Evolutionary conservation across 768 basidiomycete species (phyloP).

Genomic region (Suillus bovinus): DNA sequence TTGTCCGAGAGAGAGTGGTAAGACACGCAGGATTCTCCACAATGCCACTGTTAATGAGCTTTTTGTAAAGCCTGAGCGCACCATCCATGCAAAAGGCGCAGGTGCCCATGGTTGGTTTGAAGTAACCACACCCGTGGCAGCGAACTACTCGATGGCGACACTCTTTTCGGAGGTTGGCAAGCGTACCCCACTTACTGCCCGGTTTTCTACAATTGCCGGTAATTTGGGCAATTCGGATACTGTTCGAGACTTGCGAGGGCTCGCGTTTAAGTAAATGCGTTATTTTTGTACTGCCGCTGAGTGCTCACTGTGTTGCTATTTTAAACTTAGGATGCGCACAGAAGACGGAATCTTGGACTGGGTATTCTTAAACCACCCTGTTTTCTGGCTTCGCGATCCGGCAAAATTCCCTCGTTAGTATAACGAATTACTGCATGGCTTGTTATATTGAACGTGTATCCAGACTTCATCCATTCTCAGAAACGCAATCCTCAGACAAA

Average conservation of each 20-base stretch:
- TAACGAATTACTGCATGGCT: not conserved
- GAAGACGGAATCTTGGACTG: slow-evolving; percentile 39
- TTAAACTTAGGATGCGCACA: slow-evolving; percentile 32
- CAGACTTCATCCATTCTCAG: slow-evolving; percentile 38
- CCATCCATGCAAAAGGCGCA: slow-evolving; percentile 18
- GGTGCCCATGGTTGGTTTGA: slow-evolving; percentile 22
- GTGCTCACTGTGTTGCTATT: not conserved
- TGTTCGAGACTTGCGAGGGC: slow-evolving; percentile 53
- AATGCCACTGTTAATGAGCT: not conserved
- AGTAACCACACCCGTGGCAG: slow-evolving; percentile 17
- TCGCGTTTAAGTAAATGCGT: slow-evolving; percentile 46
- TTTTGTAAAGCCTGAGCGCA: slow-evolving; percentile 16
- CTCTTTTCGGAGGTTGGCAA: slow-evolving; percentile 19
- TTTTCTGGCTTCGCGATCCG: slow-evolving; percentile 49
- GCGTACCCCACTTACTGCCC: slow-evolving; percentile 22
- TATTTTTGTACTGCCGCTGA: slow-evolving; percentile 11
- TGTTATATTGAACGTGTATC: slow-evolving; percentile 16
- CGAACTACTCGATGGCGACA: slow-evolving; percentile 19
- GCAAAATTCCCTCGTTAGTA: slow-evolving; percentile 47
- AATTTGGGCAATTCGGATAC: slow-evolving; percentile 49
- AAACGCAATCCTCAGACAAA: slow-evolving; percentile 54
- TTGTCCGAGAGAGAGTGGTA: slow-evolving; percentile 22
- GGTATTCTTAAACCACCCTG: slow-evolving; percentile 44
- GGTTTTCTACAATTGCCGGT: slow-evolving; percentile 60
- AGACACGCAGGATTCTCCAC: not conserved